Evolutionary conservation across 73 alveolate species (phyloP), one percentile per base, ranked within the genome.

Genomic region (Blepharisma japonicum): DNA sequence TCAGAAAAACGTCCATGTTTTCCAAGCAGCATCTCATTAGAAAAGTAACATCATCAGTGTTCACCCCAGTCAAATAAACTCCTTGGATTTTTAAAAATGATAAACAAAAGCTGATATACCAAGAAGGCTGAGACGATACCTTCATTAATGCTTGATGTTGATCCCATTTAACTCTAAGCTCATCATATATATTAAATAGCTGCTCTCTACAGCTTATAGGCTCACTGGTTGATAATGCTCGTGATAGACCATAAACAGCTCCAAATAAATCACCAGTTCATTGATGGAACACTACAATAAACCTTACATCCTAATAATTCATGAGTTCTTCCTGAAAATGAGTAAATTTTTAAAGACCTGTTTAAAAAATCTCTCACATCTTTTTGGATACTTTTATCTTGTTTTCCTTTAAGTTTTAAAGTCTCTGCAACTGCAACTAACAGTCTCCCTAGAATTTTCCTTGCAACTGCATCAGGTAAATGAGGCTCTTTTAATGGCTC

Each of bases 401-500:
- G 27, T 4, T 51, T 51, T 14, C 27, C n/a, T 18, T 51, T 51
- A 0, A 14, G 66, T 18, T 51, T 51, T 4, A 51, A 18, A 18
- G 21, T 18, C 4, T 51, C 66, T 2, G 27, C 66, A 1, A 51
- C n/a, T 14, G 66, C n/a, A 11, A 51, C 21, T 11, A 51, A 4
- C n/a, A 51, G 66, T 4, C 66, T 51, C 4, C 66, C 66, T 2
- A 51, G 21, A 0, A 51, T 11, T 18, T 51, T 51, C 21, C 66
- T 51, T 18, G 21, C 66, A 18, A 51, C 2, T 0, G 27, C 21
- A 51, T 51, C 66, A 18, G n/a, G 66, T 2, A 51, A 51, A 51
- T 51, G 66, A 51, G 66, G 66, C n/a, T 51, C 66, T 51, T 51
- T 51, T 18, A 51, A 51, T 14, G 66, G 66, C 66, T 51, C 66